Evolutionary conservation across 306 rosid species (phyloP), one percentile per base, ranked within the genome.

Genomic region (Cajanus cajan): DNA sequence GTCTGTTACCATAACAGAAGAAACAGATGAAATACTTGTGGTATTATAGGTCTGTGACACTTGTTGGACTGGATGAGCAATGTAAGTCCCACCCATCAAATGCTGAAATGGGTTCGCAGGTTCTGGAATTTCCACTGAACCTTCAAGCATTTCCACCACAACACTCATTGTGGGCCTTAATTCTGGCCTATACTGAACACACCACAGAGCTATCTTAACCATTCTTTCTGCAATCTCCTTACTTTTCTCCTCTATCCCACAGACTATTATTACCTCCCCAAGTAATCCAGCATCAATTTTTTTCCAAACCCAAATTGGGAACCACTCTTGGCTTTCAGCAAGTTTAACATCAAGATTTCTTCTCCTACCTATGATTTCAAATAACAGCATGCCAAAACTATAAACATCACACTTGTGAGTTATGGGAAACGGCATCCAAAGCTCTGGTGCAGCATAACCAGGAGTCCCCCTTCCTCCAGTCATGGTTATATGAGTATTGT

Each of bases 131-230:
- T 87, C 90, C 2, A 48, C 8, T 22, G 77, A 71, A 66, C 95
- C 90, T 84, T 90, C 92, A 76, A 89, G 76, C 90, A 87, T 82
- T 68, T 87, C 76, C 71, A 84, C 92, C 51, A 84, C 86, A 36
- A 55, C 69, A 75, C 89, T 80, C 83, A 89, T 89, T 6, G 47
- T 28, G 24, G 92, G 92, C 40, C 92, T 87, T n/a, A 6, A 70
- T 34, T 89, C 77, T 3, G 84, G 90, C n/a, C 69, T 71, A 47
- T 84, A 80, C 25, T 89, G 90, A 15, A 82, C 90, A 79, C 92
- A 89, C 52, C 65, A 80, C 6, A 86, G 72, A 63, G 87, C 90
- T 61, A 82, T 82, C 78, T 70, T 81, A 7, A 77, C 63, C 85
- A 82, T 85, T 66, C 85, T 83, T 22, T 81, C 84, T 12, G 78